Percentiles rank a stretch among this genome's conserved stretches.
These are phyloP conservation scores for Harringtonia aguacate DNA, from an alignment of 2,329 filamentous ascomycete genomes.

Conservation along the genomic window DNA sequence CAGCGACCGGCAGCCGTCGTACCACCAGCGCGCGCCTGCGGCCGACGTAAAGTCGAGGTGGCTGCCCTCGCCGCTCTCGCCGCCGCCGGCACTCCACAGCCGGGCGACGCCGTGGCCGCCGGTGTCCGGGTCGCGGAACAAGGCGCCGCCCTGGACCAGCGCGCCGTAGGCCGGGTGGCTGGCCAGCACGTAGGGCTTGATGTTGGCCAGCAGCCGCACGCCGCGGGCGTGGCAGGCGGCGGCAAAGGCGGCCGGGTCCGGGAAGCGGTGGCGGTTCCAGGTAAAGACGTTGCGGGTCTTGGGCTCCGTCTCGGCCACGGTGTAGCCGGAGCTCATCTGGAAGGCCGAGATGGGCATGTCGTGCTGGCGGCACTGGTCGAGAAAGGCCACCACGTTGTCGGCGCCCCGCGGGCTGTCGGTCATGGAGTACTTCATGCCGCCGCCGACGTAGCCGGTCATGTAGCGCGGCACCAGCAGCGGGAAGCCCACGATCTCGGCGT, in stretches of 20 bases:
- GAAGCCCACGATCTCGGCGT: slow-evolving; percentile 58
- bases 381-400: slow-evolving; percentile 50
- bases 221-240: slow-evolving; percentile 50
- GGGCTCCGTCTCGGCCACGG: slow-evolving; percentile 53
- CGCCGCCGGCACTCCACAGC: slow-evolving; percentile 63
- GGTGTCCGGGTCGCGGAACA: slow-evolving; percentile 52
- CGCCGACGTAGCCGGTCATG: slow-evolving; percentile 63
- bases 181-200: slow-evolving; percentile 61
- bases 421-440: slow-evolving; percentile 47
- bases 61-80: slow-evolving; percentile 57
- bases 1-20: slow-evolving; percentile 51
- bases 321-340: slow-evolving; percentile 65
- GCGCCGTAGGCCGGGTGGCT: slow-evolving; percentile 57
- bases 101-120: slow-evolving; percentile 43
- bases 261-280: slow-evolving; percentile 62
- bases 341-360: slow-evolving; percentile 62
- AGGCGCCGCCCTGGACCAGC: slow-evolving; percentile 44
- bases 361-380: slow-evolving; percentile 48
- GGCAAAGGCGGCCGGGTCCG: slow-evolving; percentile 54
- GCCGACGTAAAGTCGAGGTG: slow-evolving; percentile 65
- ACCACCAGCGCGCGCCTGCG: slow-evolving; percentile 62
- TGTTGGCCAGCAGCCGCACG: slow-evolving; percentile 58
- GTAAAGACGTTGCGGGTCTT: slow-evolving; percentile 62
- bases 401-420: slow-evolving; percentile 39
- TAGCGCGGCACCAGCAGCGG: slow-evolving; percentile 59